phyloP scores from a whole-genome alignment of 257 asterid genomes.

The Nyctanthes arbortristis region DNA sequence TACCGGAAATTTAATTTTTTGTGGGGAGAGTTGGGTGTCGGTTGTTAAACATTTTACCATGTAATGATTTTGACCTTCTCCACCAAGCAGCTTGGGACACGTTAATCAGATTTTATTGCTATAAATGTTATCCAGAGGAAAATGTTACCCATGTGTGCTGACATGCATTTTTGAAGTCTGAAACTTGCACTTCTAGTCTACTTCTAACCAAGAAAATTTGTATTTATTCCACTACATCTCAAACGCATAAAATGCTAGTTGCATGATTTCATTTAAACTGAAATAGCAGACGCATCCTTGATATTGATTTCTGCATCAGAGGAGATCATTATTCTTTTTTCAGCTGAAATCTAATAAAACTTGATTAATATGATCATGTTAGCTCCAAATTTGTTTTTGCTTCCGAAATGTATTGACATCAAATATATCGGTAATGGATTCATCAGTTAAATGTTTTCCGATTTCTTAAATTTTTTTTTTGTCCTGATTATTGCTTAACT shows the following conservation, averaged over 20 bases:
- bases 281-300: background rate
- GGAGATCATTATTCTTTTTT: background rate
- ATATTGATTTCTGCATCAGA: background rate
- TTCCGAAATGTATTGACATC: background rate
- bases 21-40: too few relatives aligned
- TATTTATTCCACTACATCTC: too few relatives aligned
- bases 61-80: background rate
- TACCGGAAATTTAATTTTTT: too few relatives aligned
- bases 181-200: background rate
- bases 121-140: background rate
- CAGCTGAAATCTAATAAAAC: too few relatives aligned
- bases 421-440: background rate
- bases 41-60: background rate
- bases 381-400: background rate
- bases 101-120: background rate
- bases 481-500: background rate
- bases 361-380: background rate
- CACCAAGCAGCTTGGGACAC: background rate
- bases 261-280: background rate
- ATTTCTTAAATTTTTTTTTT: background rate
- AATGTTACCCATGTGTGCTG: background rate
- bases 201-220: too few relatives aligned
- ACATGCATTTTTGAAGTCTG: background rate
- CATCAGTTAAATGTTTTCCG: background rate
- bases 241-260: background rate